Conservation (phyloP, 2,329 filamentous ascomycete genomes). For the Camillea tinctor region DNA sequence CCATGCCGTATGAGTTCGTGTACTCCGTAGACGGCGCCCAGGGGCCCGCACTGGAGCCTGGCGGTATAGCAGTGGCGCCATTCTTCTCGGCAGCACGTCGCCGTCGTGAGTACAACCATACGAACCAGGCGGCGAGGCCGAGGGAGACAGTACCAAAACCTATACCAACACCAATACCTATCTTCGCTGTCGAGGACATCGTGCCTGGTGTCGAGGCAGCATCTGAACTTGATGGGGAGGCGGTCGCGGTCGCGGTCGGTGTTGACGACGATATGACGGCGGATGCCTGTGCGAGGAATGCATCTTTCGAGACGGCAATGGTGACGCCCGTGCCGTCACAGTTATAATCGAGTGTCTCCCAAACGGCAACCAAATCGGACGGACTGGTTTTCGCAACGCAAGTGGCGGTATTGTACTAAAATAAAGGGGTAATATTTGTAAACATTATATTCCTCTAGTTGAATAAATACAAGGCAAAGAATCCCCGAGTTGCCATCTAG, state of each 20-base stretch:
- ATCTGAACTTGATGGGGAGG: conserved; percentile 13
- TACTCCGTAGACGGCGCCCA: not conserved
- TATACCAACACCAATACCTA: conserved; percentile 41
- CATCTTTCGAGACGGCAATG: conserved; percentile 39
- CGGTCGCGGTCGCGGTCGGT: conserved; percentile 14
- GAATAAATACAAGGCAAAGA: not conserved
- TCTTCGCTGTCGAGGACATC: conserved; percentile 37
- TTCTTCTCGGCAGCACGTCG: conserved; percentile 13
- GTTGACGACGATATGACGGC: conserved; percentile 21
- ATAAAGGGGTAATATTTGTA: not conserved
- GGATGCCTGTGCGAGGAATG: conserved; percentile 39
- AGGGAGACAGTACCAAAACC: conserved; percentile 27
- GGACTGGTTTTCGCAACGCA: conserved; percentile 42
- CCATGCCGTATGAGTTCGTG: not conserved
- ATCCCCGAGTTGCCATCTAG: not conserved
- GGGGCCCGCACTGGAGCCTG: not conserved
- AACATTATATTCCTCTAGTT: not conserved
- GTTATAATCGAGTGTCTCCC: conserved; percentile 41
- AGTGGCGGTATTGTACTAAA: conserved; percentile 38
- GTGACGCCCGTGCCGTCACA: conserved; percentile 46
- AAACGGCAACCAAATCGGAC: conserved; percentile 42
- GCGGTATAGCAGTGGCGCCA: conserved; percentile 2
- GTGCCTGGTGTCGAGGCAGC: conserved; percentile 6
- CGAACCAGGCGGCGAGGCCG: conserved; percentile 27
- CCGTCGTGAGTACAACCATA: conserved; percentile 27